A percentile compares a stretch with the other conserved stretches of the same genome.
Conservation (phyloP, 148 eudicot genomes). For the Dysphania ambrosioides region DNA sequence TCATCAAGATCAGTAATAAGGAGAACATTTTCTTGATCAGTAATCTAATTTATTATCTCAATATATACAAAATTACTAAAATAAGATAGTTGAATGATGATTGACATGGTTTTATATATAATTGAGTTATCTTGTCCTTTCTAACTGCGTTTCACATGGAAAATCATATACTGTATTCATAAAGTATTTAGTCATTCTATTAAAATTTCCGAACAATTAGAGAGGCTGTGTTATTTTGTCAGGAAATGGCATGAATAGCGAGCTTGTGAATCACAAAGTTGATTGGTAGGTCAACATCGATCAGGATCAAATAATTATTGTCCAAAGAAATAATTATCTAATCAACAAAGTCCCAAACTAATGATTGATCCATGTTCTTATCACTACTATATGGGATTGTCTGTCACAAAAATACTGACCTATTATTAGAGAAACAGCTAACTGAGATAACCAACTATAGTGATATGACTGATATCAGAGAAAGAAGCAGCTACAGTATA, state of each 20-base stretch:
- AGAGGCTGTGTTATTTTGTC: too few relatives aligned
- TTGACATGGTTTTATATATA: too few relatives aligned
- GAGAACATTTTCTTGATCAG: too few relatives aligned
- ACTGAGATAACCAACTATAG: neutral
- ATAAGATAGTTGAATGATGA: too few relatives aligned
- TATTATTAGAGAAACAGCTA: neutral
- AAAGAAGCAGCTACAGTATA: neutral
- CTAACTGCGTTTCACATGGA: too few relatives aligned
- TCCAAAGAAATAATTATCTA: constrained; percentile 19
- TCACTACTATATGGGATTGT: neutral
- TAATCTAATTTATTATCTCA: too few relatives aligned
- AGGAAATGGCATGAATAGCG: neutral
- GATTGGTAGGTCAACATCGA: constrained; percentile 28
- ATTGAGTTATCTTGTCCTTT: too few relatives aligned
- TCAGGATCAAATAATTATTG: neutral
- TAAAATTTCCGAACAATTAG: too few relatives aligned
- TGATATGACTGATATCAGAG: neutral
- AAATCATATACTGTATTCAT: too few relatives aligned
- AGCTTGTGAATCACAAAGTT: neutral
- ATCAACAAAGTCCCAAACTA: constrained; percentile 18
- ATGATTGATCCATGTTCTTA: constrained; percentile 22
- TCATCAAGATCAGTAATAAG: too few relatives aligned
- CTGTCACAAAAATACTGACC: constrained; percentile 13
- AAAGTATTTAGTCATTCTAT: too few relatives aligned
- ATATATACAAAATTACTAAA: too few relatives aligned